Percentiles rank a stretch among this genome's conserved stretches.
Conservation (phyloP, 306 rosid species). For the Pachyrhizus erosus region DNA sequence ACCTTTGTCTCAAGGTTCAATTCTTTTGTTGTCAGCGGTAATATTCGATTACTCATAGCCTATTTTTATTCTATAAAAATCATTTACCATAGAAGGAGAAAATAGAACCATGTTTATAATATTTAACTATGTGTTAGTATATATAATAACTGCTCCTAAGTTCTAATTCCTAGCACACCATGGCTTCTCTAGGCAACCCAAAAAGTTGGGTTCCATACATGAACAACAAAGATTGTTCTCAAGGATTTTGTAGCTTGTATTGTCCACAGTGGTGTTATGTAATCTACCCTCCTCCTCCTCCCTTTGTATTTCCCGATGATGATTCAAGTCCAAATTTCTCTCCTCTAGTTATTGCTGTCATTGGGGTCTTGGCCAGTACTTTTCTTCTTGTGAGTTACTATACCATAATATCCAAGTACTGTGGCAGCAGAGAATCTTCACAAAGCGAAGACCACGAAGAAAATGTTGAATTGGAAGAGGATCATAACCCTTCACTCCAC, state of each 20-base stretch:
- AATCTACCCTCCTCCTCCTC: constrained; percentile 82
- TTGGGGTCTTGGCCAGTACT: constrained; percentile 87
- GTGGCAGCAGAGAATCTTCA: constrained; percentile 54
- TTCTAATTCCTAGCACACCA: constrained; percentile 13
- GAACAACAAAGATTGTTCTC: constrained; percentile 81
- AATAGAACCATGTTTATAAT: constrained; percentile 17
- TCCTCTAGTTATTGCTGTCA: constrained; percentile 84
- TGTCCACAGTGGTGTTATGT: constrained; percentile 95
- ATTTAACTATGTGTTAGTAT: not conserved
- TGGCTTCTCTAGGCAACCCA: constrained; percentile 77
- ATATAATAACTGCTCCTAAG: not conserved
- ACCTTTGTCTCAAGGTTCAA: constrained; percentile 10
- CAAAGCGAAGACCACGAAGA: constrained; percentile 37
- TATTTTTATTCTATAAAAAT: constrained; percentile 45
- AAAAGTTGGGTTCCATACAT: constrained; percentile 79
- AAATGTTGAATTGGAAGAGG: constrained; percentile 57
- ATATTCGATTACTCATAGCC: constrained; percentile 35
- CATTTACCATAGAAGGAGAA: constrained; percentile 31
- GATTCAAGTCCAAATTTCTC: constrained; percentile 70
- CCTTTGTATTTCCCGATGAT: constrained; percentile 65
- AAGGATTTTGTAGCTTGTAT: constrained; percentile 77
- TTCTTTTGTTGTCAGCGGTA: constrained; percentile 17
- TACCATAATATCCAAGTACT: constrained; percentile 81
- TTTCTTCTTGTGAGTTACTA: constrained; percentile 88
- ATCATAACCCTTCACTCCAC: constrained; percentile 61